Conservation (phyloP, 371 early-diverging fungal species). For the Mucor plumbeus region DNA sequence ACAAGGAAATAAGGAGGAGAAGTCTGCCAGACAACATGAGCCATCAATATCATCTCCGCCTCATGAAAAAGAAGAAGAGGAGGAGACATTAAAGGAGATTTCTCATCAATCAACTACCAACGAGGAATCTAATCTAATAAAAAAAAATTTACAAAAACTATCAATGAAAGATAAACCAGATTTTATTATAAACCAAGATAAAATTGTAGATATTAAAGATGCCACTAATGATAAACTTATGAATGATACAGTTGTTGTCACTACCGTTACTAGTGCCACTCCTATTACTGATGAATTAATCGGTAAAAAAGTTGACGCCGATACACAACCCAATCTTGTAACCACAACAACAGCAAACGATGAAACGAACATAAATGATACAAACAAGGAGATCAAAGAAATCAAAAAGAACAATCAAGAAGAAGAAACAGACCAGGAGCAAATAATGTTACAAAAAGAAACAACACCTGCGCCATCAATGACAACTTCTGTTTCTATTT, state of each 20-base stretch:
- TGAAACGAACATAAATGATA: constrained; percentile 1
- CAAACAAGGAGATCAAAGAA: constrained; percentile 12
- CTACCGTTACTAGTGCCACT: background rate
- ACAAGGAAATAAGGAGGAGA: background rate
- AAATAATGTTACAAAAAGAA: background rate
- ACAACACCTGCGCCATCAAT: constrained; percentile 7
- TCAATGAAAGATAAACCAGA: background rate
- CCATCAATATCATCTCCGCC: background rate
- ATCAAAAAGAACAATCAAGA: background rate
- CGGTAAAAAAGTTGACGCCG: background rate
- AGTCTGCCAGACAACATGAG: background rate
- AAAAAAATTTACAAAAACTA: background rate
- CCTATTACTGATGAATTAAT: background rate
- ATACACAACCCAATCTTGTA: background rate
- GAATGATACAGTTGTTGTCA: background rate
- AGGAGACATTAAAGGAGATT: constrained; percentile 2
- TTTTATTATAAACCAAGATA: background rate
- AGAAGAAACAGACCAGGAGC: background rate
- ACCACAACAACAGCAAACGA: background rate
- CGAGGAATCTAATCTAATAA: background rate
- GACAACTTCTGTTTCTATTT: background rate
- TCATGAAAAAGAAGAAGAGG: background rate
- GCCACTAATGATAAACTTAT: background rate
- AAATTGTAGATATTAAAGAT: background rate
- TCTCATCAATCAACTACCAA: background rate